Evolutionary conservation across 306 rosid genomes (phyloP), one percentile per base, ranked within the genome.

Genomic region (Vicia sativa): DNA sequence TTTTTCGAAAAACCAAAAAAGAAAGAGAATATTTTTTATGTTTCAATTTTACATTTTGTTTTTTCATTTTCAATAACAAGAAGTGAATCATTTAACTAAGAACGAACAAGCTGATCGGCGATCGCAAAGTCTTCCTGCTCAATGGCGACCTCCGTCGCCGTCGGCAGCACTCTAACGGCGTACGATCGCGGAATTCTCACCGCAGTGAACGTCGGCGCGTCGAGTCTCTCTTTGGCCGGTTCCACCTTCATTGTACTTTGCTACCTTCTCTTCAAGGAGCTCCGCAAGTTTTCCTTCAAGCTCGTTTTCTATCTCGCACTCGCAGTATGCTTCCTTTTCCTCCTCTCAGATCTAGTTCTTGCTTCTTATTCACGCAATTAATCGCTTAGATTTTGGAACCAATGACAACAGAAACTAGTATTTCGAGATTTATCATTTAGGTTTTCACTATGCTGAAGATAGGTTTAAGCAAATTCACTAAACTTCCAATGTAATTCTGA

Each of bases 261-360:
- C 82, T 93, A 93, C 75, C 89, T 93, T 54, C 92, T 93, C 78
- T 93, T 95, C 89, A 95, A 88, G 72, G 99, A 95, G 85, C 99
- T 95, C 48, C 97, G 97, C 85, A 95, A 95, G 87, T 88, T 95
- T 80, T 90, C 99, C 64, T 95, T 90, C 85, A 95, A 95, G 89
- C 99, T 95, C 49, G 97, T 95, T 78, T 95, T 95, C 89, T 90
- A 86, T 72, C 99, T 95, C 71, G 99, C 97, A 9, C 85, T 90
- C 69, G 78, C 99, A 7, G 99, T 90, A 81, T 31, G 88, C 64
- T 11, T 67, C 76, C 5, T 25, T 60, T 68, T 59, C 62, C 67
- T 55, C 57, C 5, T 49, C 9, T 63, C 55, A 43, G 67, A 43
- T 80, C 69, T 61, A n/a, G n/a, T n/a, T n/a, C n/a, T n/a, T n/a